These are phyloP conservation scores for Umbelopsis isabellina DNA, from an alignment of 192 early-diverging fungal species.

Conservation along the genomic window DNA sequence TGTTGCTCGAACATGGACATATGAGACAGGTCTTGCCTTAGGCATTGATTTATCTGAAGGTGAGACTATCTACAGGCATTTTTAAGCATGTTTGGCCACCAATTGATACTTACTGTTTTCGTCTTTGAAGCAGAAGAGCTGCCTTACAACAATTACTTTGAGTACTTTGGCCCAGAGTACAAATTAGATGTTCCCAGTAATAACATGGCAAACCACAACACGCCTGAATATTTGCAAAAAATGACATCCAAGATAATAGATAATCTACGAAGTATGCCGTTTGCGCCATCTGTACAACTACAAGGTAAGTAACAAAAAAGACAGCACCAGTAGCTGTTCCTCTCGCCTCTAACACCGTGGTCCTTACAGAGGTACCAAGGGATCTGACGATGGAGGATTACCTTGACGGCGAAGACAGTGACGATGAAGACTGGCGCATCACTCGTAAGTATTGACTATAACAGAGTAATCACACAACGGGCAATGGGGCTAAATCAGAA, in stretches of 20 bases:
- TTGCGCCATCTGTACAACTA: conserved; percentile 85
- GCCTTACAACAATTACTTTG: conserved; percentile 86
- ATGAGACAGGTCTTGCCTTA: conserved; percentile 87
- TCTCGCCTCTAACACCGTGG: background rate
- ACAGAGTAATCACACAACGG: no score
- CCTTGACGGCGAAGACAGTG: conserved; percentile 43
- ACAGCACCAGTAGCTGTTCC: background rate
- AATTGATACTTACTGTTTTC: background rate
- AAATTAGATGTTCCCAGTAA: conserved; percentile 81
- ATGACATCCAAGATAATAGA: conserved; percentile 66
- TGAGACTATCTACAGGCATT: conserved; percentile 10
- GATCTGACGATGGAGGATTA: conserved; percentile 40
- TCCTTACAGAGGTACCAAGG: conserved; percentile 32
- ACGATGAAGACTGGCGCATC: conserved; percentile 31
- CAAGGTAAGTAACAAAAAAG: conserved; percentile 45
- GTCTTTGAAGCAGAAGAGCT: conserved; percentile 50
- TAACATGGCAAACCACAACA: conserved; percentile 88
- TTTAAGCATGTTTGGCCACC: background rate
- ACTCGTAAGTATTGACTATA: background rate
- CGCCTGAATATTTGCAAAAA: conserved; percentile 78
- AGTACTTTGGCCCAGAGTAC: conserved; percentile 92
- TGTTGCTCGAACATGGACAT: conserved; percentile 92
- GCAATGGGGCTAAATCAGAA: conserved; percentile 51
- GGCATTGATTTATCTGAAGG: conserved; percentile 60
- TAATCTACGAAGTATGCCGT: conserved; percentile 67